Percentiles rank a stretch among this genome's conserved stretches.
These are phyloP conservation scores for Tilletia caries DNA, from an alignment of 1,284 basidiomycete genomes.

Conservation along the genomic window DNA sequence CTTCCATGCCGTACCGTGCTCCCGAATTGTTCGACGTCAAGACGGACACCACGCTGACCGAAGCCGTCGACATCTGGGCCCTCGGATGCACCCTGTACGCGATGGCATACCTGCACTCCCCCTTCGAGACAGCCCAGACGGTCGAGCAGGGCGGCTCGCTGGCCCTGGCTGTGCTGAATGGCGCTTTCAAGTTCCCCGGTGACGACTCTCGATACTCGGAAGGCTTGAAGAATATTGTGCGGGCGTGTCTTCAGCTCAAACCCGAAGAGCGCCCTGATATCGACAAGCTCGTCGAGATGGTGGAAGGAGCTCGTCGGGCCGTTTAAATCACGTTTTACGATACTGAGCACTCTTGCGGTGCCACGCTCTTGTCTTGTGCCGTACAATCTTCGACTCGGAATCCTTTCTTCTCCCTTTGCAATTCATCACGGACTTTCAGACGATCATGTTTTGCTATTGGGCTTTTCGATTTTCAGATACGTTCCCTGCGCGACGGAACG, in stretches of 20 bases:
- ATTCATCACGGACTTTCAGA: too few species aligned
- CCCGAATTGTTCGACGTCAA: constrained; percentile 54
- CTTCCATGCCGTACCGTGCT: constrained; percentile 53
- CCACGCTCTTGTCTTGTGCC: too few species aligned
- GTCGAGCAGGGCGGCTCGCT: constrained; percentile 52
- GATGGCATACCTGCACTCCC: constrained; percentile 49
- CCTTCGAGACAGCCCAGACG: constrained; percentile 53
- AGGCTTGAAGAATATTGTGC: constrained; percentile 43
- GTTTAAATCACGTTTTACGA: constrained; percentile 8
- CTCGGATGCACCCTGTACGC: constrained; percentile 51
- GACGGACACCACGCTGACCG: constrained; percentile 46
- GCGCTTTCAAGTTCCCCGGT: constrained; percentile 46
- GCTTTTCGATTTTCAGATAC: too few species aligned
- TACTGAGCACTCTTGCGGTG: too few species aligned
- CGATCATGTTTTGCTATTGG: too few species aligned
- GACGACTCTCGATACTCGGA: constrained; percentile 36
- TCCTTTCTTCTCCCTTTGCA: too few species aligned
- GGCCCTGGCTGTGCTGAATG: constrained; percentile 52
- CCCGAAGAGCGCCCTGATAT: constrained; percentile 41
- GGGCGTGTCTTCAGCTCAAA: constrained; percentile 41
- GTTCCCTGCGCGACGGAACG: too few species aligned
- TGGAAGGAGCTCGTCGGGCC: constrained; percentile 31
- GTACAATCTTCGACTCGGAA: too few species aligned
- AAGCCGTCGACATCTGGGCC: constrained; percentile 53
- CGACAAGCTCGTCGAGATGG: constrained; percentile 38